Evolutionary conservation across 306 rosid genomes (phyloP).

Genomic region (Adenanthera pavonina): DNA sequence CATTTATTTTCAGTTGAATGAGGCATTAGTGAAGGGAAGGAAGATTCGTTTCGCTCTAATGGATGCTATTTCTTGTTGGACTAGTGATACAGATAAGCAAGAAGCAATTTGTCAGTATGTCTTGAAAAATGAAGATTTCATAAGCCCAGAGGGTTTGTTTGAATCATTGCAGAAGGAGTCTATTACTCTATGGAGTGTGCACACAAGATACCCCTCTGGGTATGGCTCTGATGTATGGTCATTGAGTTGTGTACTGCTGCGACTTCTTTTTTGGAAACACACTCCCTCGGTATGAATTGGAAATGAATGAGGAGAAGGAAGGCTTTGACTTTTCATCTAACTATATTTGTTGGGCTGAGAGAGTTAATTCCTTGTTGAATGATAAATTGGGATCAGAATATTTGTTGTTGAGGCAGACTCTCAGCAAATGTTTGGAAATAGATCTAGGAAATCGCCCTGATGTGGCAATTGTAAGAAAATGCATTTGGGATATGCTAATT

Average conservation of each 20-base stretch:
- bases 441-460: conserved; percentile 69
- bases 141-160: conserved; percentile 72
- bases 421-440: conserved; percentile 62
- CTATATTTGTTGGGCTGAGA: conserved; percentile 62
- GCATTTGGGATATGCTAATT: conserved; percentile 62
- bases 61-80: conserved; percentile 42
- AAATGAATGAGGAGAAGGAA: conserved; percentile 42
- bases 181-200: conserved; percentile 45
- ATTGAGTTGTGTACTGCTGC: conserved; percentile 64
- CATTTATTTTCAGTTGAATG: conserved; percentile 64
- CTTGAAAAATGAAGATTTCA: conserved; percentile 44
- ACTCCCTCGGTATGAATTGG: conserved; percentile 44
- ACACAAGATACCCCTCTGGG: conserved; percentile 46
- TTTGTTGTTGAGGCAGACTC: conserved; percentile 50
- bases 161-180: conserved; percentile 57
- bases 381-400: conserved; percentile 59
- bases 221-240: conserved; percentile 79
- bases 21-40: conserved; percentile 64
- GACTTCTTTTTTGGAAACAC: conserved; percentile 60
- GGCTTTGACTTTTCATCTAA: conserved; percentile 45
- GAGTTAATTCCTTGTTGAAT: conserved; percentile 61
- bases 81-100: conserved; percentile 23
- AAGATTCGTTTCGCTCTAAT: conserved; percentile 40
- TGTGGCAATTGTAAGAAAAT: conserved; percentile 63
- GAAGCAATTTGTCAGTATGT: conserved; percentile 43